These are phyloP conservation scores for Acanthamoeba quina DNA, from an alignment of 208 protist genomes.

Conservation along the genomic window DNA sequence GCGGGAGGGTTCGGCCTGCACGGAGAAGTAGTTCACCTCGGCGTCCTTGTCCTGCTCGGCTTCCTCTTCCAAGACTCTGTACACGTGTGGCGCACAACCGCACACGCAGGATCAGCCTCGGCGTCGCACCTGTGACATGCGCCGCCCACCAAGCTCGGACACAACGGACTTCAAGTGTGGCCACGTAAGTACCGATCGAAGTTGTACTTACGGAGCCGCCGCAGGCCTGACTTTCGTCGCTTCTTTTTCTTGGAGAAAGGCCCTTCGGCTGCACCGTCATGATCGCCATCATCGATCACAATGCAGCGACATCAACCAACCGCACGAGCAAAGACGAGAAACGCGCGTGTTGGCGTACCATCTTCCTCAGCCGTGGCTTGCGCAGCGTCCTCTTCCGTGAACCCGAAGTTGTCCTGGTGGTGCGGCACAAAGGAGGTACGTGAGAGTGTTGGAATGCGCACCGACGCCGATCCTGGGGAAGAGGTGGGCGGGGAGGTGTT, in stretches of 20 bases:
- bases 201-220: slow-evolving; percentile 7
- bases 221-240: not conserved
- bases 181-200: not conserved
- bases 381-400: slow-evolving; percentile 58
- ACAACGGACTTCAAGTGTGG: not conserved
- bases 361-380: slow-evolving; percentile 8
- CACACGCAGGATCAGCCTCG: not conserved
- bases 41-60: not conserved
- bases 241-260: slow-evolving; percentile 64
- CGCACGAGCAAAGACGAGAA: too few species aligned
- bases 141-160: not conserved
- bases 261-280: not conserved
- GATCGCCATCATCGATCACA: not conserved
- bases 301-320: not conserved
- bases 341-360: not conserved
- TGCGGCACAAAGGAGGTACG: not conserved
- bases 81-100: too few species aligned
- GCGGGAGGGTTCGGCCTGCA: slow-evolving; percentile 44
- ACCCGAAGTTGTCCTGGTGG: slow-evolving; percentile 63
- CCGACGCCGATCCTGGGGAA: not conserved
- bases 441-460: not conserved
- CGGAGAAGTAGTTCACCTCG: slow-evolving; percentile 21
- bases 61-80: slow-evolving; percentile 16
- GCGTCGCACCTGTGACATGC: too few species aligned
- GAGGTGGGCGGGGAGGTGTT: too few species aligned